Evolutionary conservation across 139 green algal genomes (phyloP).

Genomic region (Asterochloris sp.): DNA sequence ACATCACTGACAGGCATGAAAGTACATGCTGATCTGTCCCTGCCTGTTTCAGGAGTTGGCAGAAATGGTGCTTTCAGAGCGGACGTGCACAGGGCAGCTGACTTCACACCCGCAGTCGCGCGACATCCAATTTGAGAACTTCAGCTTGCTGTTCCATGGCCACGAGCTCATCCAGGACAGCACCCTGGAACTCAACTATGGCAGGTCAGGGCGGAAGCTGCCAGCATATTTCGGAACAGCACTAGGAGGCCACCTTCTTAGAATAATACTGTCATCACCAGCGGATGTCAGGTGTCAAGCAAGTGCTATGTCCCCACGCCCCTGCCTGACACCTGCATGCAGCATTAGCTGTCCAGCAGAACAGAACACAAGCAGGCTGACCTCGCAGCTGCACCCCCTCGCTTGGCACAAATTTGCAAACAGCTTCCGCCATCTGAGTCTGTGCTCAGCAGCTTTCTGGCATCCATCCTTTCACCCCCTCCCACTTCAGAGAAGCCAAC

Average conservation of each 20-base stretch:
- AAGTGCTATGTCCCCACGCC: no score
- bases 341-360: neutral
- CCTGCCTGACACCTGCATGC: neutral
- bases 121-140: constrained; percentile 76
- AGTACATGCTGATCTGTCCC: constrained; percentile 1
- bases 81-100: constrained; percentile 68
- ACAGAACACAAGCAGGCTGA: neutral
- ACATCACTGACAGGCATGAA: neutral
- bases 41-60: neutral
- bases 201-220: constrained; percentile 9
- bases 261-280: no score
- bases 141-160: constrained; percentile 81
- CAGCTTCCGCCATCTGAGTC: no score
- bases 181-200: constrained; percentile 67
- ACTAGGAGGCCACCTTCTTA: no score
- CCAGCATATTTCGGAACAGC: neutral
- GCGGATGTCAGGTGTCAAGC: no score
- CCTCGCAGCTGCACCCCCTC: no score
- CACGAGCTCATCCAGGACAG: constrained; percentile 78
- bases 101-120: constrained; percentile 70
- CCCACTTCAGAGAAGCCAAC: no score
- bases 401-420: no score
- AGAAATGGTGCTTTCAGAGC: constrained; percentile 27
- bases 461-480: no score
- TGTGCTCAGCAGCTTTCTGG: no score